These are phyloP conservation scores for Ashbya aceris DNA, from an alignment of 1,139 yeast genomes.

Conservation along the genomic window DNA sequence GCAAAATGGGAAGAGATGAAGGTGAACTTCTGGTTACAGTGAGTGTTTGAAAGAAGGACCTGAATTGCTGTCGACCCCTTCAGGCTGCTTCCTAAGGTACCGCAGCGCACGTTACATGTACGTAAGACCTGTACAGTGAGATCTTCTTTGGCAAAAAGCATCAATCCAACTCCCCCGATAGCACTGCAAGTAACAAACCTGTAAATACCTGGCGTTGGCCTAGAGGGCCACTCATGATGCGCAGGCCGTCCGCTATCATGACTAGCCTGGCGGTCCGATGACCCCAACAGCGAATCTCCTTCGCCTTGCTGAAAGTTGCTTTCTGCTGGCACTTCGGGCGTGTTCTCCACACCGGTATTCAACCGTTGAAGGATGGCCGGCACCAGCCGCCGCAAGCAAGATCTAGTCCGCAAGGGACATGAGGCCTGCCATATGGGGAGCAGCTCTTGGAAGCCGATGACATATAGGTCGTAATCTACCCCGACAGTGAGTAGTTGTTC, in stretches of 20 bases:
- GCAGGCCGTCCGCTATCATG: no score
- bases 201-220: slow-evolving; percentile 23
- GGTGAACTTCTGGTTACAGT: slow-evolving; percentile 38
- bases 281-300: no score
- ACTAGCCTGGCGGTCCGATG: no score
- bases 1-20: slow-evolving; percentile 64
- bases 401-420: slow-evolving; percentile 24
- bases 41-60: slow-evolving; percentile 29
- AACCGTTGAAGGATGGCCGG: no score
- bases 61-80: slow-evolving; percentile 71
- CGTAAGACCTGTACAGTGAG: slow-evolving; percentile 30
- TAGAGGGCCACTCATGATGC: no score
- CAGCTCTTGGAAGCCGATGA: slow-evolving; percentile 69
- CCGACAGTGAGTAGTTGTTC: slow-evolving; percentile 11
- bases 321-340: no score
- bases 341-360: no score
- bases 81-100: slow-evolving; percentile 50
- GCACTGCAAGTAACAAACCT: slow-evolving; percentile 39
- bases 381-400: no score
- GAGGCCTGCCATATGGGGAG: slow-evolving; percentile 58
- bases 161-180: slow-evolving; percentile 58
- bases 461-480: slow-evolving; percentile 41
- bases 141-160: slow-evolving; percentile 44
- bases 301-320: no score
- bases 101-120: slow-evolving; percentile 38